These are phyloP conservation scores for Clarireedia sp. DNA, from an alignment of 2,329 filamentous ascomycete genomes.

Conservation along the genomic window DNA sequence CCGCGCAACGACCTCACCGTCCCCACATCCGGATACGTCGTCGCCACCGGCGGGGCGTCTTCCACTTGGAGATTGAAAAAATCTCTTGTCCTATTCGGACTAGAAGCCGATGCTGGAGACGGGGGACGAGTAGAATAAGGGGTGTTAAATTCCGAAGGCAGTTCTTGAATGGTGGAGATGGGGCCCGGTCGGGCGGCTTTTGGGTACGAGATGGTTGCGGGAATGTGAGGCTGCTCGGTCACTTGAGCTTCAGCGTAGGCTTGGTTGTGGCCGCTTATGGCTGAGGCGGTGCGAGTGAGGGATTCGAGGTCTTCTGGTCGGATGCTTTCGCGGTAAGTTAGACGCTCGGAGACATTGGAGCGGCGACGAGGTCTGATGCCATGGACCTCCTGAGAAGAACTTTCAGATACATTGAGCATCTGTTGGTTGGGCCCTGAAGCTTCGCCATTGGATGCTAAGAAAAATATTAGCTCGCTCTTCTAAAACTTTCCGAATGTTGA, in stretches of 20 bases:
- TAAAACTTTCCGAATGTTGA: neutral
- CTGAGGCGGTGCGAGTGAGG: neutral
- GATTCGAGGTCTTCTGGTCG: conserved; percentile 4
- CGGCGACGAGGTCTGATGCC: neutral
- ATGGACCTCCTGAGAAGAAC: neutral
- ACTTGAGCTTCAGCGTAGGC: neutral
- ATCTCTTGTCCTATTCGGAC: neutral
- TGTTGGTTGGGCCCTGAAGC: neutral
- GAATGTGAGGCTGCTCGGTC: neutral
- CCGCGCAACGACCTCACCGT: conserved; percentile 33
- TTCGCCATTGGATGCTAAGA: neutral
- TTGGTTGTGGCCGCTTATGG: conserved; percentile 1
- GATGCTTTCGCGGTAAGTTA: conserved; percentile 2
- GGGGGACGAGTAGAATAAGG: conserved; percentile 12
- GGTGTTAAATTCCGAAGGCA: conserved; percentile 10
- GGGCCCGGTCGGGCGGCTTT: conserved; percentile 4
- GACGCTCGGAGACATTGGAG: conserved; percentile 4
- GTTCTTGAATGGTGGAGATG: conserved; percentile 8
- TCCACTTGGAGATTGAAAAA: conserved; percentile 1
- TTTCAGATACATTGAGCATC: neutral
- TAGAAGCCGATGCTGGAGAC: conserved; percentile 1
- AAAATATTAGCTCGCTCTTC: neutral
- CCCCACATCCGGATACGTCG: conserved; percentile 16
- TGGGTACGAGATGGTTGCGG: conserved; percentile 2
- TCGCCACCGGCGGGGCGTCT: neutral